Evolutionary conservation across 495 filamentous ascomycete genomes (phyloP).

Genomic region (Bathelium albidoporum): DNA sequence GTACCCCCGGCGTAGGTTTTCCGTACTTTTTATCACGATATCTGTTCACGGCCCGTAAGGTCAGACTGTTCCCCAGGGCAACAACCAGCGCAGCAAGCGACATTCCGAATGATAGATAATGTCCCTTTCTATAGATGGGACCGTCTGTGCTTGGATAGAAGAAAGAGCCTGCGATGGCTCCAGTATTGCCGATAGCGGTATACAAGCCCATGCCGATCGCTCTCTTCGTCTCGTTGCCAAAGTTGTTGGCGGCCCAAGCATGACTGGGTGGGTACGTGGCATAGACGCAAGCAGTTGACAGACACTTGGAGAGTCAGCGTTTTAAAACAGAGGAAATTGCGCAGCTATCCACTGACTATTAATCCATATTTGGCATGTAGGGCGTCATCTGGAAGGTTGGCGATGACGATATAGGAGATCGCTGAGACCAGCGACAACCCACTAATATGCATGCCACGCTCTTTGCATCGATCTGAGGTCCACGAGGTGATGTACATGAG

Average conservation of each 20-base stretch:
- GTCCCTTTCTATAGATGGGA: neutral
- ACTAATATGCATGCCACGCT: neutral
- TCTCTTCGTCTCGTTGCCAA: neutral
- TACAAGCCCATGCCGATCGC: neutral
- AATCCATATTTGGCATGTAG: neutral
- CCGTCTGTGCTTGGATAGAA: neutral
- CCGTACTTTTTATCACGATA: neutral
- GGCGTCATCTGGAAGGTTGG: neutral
- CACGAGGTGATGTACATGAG: neutral
- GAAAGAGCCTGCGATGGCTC: neutral
- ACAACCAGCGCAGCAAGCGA: neutral
- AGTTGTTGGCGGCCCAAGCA: constrained; percentile 1
- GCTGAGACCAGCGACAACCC: neutral
- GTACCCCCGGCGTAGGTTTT: neutral
- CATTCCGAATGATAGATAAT: neutral
- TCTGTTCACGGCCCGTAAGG: neutral
- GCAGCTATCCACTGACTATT: neutral
- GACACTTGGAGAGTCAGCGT: neutral
- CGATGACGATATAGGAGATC: neutral
- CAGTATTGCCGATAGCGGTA: neutral
- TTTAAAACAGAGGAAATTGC: neutral
- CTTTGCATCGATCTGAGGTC: neutral
- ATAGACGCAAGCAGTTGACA: constrained; percentile 1
- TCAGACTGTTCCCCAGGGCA: neutral
- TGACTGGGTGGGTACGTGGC: neutral